Evolutionary conservation across 1,284 basidiomycete species (phyloP).

Genomic region (Peniophora sp.): DNA sequence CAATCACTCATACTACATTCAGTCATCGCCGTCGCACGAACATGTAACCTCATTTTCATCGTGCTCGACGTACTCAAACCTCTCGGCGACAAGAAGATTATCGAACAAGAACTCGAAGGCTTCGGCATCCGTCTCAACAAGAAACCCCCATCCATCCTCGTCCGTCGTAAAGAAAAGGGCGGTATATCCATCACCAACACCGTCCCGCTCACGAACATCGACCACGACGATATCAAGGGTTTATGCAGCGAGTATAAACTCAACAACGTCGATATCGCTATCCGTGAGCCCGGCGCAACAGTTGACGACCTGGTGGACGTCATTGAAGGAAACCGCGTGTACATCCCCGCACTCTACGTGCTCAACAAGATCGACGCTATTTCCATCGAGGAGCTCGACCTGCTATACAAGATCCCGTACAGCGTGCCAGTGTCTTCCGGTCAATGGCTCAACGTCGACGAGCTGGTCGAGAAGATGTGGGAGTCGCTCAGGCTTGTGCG

Average conservation of each 20-base stretch:
- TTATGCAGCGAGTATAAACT: conserved; percentile 89
- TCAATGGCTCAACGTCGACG: conserved; percentile 96
- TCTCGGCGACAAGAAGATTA: conserved; percentile 87
- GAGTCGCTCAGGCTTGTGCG: conserved; percentile 81
- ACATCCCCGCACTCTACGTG: conserved; percentile 88
- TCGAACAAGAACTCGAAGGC: conserved; percentile 91
- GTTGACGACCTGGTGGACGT: conserved; percentile 98
- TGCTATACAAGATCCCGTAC: conserved; percentile 92
- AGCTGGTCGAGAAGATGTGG: conserved; percentile 92
- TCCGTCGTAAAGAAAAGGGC: conserved; percentile 93
- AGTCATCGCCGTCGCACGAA: conserved; percentile 91
- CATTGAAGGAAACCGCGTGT: conserved; percentile 90
- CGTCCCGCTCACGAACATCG: conserved; percentile 94
- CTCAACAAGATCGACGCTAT: conserved; percentile 95
- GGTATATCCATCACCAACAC: conserved; percentile 93
- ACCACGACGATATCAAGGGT: conserved; percentile 95
- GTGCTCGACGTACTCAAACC: conserved; percentile 98
- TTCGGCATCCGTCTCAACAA: conserved; percentile 98
- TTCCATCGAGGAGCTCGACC: conserved; percentile 96
- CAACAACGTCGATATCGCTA: conserved; percentile 89
- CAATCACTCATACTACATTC: conserved; percentile 4
- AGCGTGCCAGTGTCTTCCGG: conserved; percentile 91
- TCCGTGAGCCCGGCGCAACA: conserved; percentile 89
- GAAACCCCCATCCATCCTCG: conserved; percentile 82
- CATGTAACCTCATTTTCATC: conserved; percentile 98